Percentiles rank a stretch among this genome's conserved stretches.
Evolutionary conservation across 768 basidiomycete species (phyloP).

Genomic region (Phlebiopsis flavidoalba): DNA sequence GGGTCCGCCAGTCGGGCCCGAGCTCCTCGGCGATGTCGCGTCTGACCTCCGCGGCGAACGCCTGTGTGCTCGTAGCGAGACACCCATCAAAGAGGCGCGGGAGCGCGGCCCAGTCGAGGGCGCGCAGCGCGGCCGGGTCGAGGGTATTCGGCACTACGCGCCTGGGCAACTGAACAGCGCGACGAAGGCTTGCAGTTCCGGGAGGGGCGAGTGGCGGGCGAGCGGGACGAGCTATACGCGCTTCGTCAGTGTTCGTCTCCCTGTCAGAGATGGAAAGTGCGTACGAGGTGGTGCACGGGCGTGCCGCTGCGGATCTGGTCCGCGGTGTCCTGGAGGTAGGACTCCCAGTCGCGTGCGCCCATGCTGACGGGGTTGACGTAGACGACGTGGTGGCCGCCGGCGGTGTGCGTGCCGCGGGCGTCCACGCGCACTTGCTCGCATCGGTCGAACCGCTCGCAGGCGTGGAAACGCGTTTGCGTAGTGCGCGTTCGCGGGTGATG

Average conservation of each 20-base stretch:
- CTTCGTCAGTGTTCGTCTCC: too few species aligned
- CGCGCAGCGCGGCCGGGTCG: slow-evolving; percentile 41
- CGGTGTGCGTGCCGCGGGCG: slow-evolving; percentile 12
- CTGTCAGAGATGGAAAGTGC: too few species aligned
- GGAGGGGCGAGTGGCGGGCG: slow-evolving; percentile 81
- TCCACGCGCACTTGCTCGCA: slow-evolving; percentile 56
- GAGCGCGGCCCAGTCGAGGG: slow-evolving; percentile 72
- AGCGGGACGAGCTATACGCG: slow-evolving; percentile 75
- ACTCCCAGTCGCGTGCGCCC: slow-evolving; percentile 52
- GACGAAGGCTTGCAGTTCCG: slow-evolving; percentile 81
- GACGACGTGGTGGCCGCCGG: slow-evolving; percentile 51
- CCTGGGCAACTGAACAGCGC: slow-evolving; percentile 73
- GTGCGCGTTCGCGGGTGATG: slow-evolving; percentile 52
- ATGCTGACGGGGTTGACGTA: slow-evolving; percentile 83
- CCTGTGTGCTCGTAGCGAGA: slow-evolving; percentile 31
- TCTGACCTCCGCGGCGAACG: slow-evolving; percentile 14
- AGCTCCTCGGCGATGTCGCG: slow-evolving; percentile 9
- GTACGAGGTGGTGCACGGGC: slow-evolving; percentile 63
- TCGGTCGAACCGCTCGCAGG: slow-evolving; percentile 81
- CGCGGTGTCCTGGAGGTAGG: slow-evolving; percentile 38
- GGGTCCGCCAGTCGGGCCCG: slow-evolving; percentile 6
- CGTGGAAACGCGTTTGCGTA: slow-evolving; percentile 87
- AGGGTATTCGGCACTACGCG: slow-evolving; percentile 79
- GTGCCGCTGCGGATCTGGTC: slow-evolving; percentile 39
- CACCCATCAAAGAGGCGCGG: slow-evolving; percentile 61